phyloP scores from a whole-genome alignment of 768 basidiomycete species.

The Amyloporia xantha region DNA sequence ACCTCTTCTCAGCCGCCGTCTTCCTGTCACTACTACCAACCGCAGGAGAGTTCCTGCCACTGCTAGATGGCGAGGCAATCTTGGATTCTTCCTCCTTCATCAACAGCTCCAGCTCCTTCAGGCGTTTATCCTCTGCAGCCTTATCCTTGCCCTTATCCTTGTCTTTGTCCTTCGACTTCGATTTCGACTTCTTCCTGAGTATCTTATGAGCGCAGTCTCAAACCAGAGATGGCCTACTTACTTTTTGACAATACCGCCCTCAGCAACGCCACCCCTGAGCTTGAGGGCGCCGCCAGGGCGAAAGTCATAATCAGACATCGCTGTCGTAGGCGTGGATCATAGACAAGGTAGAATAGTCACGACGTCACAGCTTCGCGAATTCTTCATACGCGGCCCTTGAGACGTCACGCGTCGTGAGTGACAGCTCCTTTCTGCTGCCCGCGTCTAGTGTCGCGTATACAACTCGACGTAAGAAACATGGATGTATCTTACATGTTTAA shows the following conservation, averaged over 20 bases:
- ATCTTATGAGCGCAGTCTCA: constrained; percentile 5
- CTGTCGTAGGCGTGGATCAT: constrained; percentile 18
- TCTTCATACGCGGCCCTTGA: no score
- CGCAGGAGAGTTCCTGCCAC: constrained; percentile 56
- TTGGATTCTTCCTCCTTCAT: constrained; percentile 30
- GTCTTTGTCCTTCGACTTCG: constrained; percentile 57
- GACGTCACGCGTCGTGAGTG: constrained; percentile 2
- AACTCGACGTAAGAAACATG: no score
- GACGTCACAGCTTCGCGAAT: constrained; percentile 12
- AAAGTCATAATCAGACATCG: constrained; percentile 82
- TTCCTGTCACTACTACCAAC: constrained; percentile 45
- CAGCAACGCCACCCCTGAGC: constrained; percentile 75
- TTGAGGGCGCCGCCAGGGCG: constrained; percentile 86
- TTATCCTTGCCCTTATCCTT: constrained; percentile 33
- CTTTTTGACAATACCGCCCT: constrained; percentile 83
- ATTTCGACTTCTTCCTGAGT: constrained; percentile 77
- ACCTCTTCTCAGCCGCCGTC: constrained; percentile 83
- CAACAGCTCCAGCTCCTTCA: constrained; percentile 42
- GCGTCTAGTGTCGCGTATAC: no score
- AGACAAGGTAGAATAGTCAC: constrained; percentile 14
- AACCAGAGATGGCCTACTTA: no score
- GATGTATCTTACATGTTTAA: no score
- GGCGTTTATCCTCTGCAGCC: constrained; percentile 39
- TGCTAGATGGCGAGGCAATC: constrained; percentile 44
- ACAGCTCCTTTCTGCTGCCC: background rate